Conservation (phyloP, 805 yeast genomes). For the Candida hungchunana region DNA sequence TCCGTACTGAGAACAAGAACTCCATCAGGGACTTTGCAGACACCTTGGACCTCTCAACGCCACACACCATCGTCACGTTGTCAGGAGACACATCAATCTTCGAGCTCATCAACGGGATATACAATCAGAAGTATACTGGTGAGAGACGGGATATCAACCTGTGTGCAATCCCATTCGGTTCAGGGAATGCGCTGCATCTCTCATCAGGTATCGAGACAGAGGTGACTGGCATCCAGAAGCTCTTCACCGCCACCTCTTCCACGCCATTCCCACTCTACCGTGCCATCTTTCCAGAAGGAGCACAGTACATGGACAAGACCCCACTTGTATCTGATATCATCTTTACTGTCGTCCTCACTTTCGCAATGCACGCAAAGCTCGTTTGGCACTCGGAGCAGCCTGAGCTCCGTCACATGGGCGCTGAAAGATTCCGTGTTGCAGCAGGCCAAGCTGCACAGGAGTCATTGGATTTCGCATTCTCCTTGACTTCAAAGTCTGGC, state of each 20-base stretch:
- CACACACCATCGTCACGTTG: slow-evolving; percentile 50
- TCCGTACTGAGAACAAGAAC: slow-evolving; percentile 38
- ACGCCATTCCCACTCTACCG: slow-evolving; percentile 31
- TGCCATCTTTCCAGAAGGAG: slow-evolving; percentile 28
- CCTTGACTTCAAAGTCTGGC: neutral
- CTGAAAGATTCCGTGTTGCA: slow-evolving; percentile 65
- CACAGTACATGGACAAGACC: neutral
- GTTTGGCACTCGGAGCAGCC: slow-evolving; percentile 77
- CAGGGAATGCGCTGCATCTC: slow-evolving; percentile 78
- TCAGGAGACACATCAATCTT: slow-evolving; percentile 86
- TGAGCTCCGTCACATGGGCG: slow-evolving; percentile 59
- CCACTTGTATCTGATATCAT: slow-evolving; percentile 13
- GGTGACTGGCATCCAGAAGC: slow-evolving; percentile 31
- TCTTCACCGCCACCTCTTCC: slow-evolving; percentile 25
- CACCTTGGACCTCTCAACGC: slow-evolving; percentile 20
- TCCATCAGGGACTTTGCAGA: slow-evolving; percentile 40
- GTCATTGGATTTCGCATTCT: slow-evolving; percentile 7
- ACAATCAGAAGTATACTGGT: slow-evolving; percentile 26
- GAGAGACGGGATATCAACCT: slow-evolving; percentile 17
- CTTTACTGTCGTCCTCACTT: slow-evolving; percentile 65
- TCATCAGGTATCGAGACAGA: slow-evolving; percentile 45
- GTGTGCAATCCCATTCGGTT: slow-evolving; percentile 64
- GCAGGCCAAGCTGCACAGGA: slow-evolving; percentile 42
- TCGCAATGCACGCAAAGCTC: slow-evolving; percentile 84
- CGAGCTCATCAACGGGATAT: slow-evolving; percentile 59